Evolutionary conservation across 768 basidiomycete species (phyloP), one percentile per base, ranked within the genome.

Genomic region (Suillus subaureus): DNA sequence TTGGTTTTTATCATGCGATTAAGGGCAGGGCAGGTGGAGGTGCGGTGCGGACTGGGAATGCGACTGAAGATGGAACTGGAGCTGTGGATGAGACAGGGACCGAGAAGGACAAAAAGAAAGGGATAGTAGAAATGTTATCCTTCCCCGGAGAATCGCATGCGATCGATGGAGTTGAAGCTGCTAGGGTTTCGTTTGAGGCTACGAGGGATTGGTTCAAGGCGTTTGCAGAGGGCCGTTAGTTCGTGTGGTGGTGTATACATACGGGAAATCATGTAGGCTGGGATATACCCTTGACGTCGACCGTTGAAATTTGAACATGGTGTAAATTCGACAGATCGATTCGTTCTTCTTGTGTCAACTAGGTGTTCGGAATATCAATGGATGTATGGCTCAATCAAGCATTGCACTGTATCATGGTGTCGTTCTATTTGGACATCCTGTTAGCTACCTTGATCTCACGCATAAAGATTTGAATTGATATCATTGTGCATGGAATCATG

Each of bases 81-180:
- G 81, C 8, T 9, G 79, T 80, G 21, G 21, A 21, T 21, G 42
- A 4, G 43, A 45, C 5, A 0, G 13, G 23, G 26, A 52, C 15
- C 2, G 8, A 15, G 6, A 90, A 85, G 71, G 85, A 52, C 4
- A 8, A 79, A 6, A 61, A 65, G 15, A 72, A 67, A 12, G 71
- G 77, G 61, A 75, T 78, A 6, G 84, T 89, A 21, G 86, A 89
- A 55, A 81, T 90, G 83, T 74, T 90, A 42, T 72, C 81, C 55
- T 91, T 90, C 67, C 83, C 85, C 15, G 84, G 85, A 23, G 87
- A 90, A 68, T 80, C 83, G 2, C 90, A 92, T 73, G 79, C 87
- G 4, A 72, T 90, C 6, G 89, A 89, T 13, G 85, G 87, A 0
- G 87, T 90, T 2, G 88, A 89, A 70, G 82, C 85, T 2, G 80